Conservation (phyloP, 345 rosid genomes). For the Gossypium mustelinum region DNA sequence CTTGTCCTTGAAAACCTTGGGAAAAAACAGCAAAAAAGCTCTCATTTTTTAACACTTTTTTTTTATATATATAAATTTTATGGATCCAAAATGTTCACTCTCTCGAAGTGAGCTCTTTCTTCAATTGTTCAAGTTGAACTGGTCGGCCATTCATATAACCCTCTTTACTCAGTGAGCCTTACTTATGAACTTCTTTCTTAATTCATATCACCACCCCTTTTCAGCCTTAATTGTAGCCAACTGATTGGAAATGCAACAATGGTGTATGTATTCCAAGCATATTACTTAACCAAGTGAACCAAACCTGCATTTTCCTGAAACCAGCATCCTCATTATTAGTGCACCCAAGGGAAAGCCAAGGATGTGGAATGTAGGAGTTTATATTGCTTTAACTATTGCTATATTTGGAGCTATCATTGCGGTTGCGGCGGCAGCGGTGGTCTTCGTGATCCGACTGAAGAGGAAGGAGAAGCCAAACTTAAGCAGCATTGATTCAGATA, state of each 20-base stretch:
- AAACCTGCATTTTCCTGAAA: slow-evolving; percentile 26
- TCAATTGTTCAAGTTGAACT: slow-evolving; percentile 18
- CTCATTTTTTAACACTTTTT: slow-evolving; percentile 9
- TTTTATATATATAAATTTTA: slow-evolving; percentile 21
- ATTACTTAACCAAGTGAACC: slow-evolving; percentile 38
- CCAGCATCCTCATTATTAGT: slow-evolving; percentile 24
- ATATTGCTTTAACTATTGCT: slow-evolving; percentile 48
- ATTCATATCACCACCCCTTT: too few relatives aligned
- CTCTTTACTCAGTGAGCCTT: slow-evolving; percentile 27
- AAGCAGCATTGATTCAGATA: slow-evolving; percentile 24
- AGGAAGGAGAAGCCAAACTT: slow-evolving; percentile 41
- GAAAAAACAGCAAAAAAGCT: not conserved
- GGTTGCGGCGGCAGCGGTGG: slow-evolving; percentile 33
- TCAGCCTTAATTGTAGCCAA: slow-evolving; percentile 50
- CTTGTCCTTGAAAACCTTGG: slow-evolving; percentile 31
- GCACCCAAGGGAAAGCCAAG: slow-evolving; percentile 33
- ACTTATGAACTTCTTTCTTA: slow-evolving; percentile 17
- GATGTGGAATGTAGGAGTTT: slow-evolving; percentile 49
- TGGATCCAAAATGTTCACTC: slow-evolving; percentile 52
- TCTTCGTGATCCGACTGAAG: slow-evolving; percentile 43
- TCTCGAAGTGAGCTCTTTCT: slow-evolving; percentile 15
- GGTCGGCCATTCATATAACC: slow-evolving; percentile 33
- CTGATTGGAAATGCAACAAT: slow-evolving; percentile 54
- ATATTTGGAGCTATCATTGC: slow-evolving; percentile 51
- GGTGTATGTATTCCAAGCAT: slow-evolving; percentile 53